Base-by-base conservation (phyloP, 176 grass and related monocot species). In the Eragrostis nindensis region DNA sequence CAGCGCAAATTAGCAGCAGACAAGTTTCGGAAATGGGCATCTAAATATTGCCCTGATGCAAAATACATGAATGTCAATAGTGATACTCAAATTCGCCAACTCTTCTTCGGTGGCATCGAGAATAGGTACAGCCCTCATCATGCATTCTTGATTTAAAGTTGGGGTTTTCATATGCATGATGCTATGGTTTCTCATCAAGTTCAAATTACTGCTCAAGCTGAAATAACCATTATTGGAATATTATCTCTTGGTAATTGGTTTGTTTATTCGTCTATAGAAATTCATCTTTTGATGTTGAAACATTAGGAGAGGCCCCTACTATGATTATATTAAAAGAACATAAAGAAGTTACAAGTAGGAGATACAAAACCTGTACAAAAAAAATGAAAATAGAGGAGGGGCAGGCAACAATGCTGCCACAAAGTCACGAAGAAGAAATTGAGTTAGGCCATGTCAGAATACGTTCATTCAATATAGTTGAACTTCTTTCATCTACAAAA, bases 51-150 rank as follows among this genome's bases (percentile, higher is more conserved):
- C 80, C 70, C 86, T 70, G 92, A 98, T 95, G 96, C 96, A 26
- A 91, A 93, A 85, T 91, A 87, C 48, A 98, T 98, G 96, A 98
- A 95, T 74, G 88, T 98, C 25, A 94, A 91, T 50, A 98, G 96
- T 79, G 92, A 95, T 88, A 72, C 86, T 72, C 96, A 98, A 75
- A 92, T 98, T 70, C 88, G 88, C 12, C 96, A 98, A 68, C 80
- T 98, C 54, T 89, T 98, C 68, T 98, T 98, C 66, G 92, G 90
- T 60, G 92, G 92, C 74, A 86, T 75, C 75, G 83, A 81, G 43
- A 98, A 95, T 62, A 98, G 78, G 95, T 98, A 82, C 68, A 13
- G 36, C 24, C 24, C 66, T 74, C 6, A 45, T 27, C 43, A 66
- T 84, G 12, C 52, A 3, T n/a, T 80, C 11, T 70, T 25, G 49